Evolutionary conservation across 1,139 yeast genomes (phyloP).

Genomic region (Suhomyces maxii): DNA sequence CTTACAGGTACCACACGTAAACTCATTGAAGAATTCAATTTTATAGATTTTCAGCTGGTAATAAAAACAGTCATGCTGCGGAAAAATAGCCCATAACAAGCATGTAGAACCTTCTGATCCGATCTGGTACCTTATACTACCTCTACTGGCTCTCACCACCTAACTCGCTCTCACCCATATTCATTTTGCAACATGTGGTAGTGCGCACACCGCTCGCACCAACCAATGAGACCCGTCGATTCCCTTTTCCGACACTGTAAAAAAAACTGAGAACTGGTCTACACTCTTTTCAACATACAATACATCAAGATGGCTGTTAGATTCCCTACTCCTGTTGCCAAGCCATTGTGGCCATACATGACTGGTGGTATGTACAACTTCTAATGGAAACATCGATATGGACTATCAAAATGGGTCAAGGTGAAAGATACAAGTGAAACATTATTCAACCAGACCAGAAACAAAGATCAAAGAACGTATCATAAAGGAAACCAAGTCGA

Average conservation of each 20-base stretch:
- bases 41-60: too few relatives aligned
- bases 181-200: not conserved
- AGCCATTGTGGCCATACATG: conserved; percentile 51
- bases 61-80: too few relatives aligned
- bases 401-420: not conserved
- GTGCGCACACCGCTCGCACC: conserved; percentile 6
- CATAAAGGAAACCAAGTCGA: too few relatives aligned
- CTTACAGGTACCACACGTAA: too few relatives aligned
- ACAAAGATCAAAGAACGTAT: not conserved
- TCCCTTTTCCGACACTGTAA: conserved; percentile 11
- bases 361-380: conserved; percentile 47
- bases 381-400: too few relatives aligned
- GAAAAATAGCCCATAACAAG: too few relatives aligned
- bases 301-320: conserved; percentile 20
- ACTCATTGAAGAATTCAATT: too few relatives aligned
- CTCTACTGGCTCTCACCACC: not conserved
- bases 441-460: not conserved
- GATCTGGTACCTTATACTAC: not conserved
- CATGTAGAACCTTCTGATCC: too few relatives aligned
- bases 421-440: not conserved
- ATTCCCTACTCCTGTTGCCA: conserved; percentile 50
- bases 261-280: conserved; percentile 5
- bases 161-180: not conserved
- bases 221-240: conserved; percentile 10
- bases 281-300: conserved; percentile 2